Evolutionary conservation across 495 filamentous ascomycete species (phyloP), one percentile per base, ranked within the genome.

Genomic region (Aspergillus panamensis): DNA sequence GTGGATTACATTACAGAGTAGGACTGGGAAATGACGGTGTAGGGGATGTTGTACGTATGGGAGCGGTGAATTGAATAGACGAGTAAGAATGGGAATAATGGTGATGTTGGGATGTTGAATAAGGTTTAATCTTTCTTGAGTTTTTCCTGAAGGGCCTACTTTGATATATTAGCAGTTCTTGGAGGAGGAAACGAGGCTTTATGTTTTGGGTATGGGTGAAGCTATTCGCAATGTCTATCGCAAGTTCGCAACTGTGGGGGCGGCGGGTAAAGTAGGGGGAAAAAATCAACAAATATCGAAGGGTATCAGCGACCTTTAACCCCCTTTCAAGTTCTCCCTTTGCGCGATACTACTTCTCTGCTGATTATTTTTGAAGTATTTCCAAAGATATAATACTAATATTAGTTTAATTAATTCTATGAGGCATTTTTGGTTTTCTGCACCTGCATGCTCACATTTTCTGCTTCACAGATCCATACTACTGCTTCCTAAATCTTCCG

Each of bases 401-500:
- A n/a, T n/a, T n/a, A n/a, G n/a, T n/a, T 25, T 25, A 25, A 25
- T 25, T 25, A 19, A 44, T 16, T 44, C 13, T 59, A 57, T 63
- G 56, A 57, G 60, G 55, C 60, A 62, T 62, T 62, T 62, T 58
- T 20, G n/a, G 6, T n/a, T 25, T 6, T 42, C 39, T 57, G 45
- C 48, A 50, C 45, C 55, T 25, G 47, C 35, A 50, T 35, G 25
- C 21, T 33, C 31, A 50, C 21, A 17, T 32, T 42, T 31, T 44
- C 54, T 54, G 25, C 9, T 31, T 44, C 17, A 33, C n/a, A 16
- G 30, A 17, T 48, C 48, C 51, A 50, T 12, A 16, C 21, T 12
- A 16, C 21, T 47, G 31, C 45, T 61, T 61, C 58, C 62, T 61
- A 64, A 61, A 59, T 64, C 62, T 56, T 53, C 58, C 58, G 58